A percentile compares a stretch with the other conserved stretches of the same genome.
These are phyloP conservation scores for Hepatocystis sp. DNA, from an alignment of 169 alveolate genomes.

Conservation along the genomic window DNA sequence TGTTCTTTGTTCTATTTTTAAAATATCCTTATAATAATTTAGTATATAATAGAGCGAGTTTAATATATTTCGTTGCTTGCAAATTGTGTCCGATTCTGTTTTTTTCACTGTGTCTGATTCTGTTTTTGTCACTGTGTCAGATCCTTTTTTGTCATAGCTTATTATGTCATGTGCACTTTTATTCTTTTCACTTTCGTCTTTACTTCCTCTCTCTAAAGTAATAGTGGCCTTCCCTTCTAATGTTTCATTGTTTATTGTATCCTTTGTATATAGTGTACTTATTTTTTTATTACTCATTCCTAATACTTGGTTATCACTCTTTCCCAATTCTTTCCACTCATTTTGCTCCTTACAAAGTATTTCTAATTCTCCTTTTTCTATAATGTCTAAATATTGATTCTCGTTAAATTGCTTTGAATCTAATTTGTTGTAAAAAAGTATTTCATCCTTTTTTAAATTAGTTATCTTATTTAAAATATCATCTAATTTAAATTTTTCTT, in stretches of 20 bases:
- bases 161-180: too few relatives aligned
- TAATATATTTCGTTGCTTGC: slow-evolving; percentile 13
- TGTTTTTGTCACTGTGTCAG: background rate
- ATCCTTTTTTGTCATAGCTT: too few relatives aligned
- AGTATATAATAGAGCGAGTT: slow-evolving; percentile 37
- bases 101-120: background rate
- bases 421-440: slow-evolving; percentile 3
- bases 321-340: background rate
- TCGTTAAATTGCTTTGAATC: slow-evolving; percentile 13
- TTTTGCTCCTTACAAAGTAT: background rate
- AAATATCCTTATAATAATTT: slow-evolving; percentile 53
- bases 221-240: too few relatives aligned
- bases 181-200: too few relatives aligned
- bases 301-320: background rate
- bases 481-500: slow-evolving; percentile 41
- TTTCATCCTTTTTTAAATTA: slow-evolving; percentile 42
- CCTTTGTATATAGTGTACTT: too few relatives aligned
- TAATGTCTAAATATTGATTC: slow-evolving; percentile 49
- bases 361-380: slow-evolving; percentile 35
- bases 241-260: too few relatives aligned
- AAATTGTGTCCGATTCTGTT: slow-evolving; percentile 14
- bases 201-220: too few relatives aligned
- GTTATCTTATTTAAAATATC: slow-evolving; percentile 25
- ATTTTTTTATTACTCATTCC: too few relatives aligned
- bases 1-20: slow-evolving; percentile 54